phyloP scores from a whole-genome alignment of 768 basidiomycete species.

The Neoboletus magnificus region DNA sequence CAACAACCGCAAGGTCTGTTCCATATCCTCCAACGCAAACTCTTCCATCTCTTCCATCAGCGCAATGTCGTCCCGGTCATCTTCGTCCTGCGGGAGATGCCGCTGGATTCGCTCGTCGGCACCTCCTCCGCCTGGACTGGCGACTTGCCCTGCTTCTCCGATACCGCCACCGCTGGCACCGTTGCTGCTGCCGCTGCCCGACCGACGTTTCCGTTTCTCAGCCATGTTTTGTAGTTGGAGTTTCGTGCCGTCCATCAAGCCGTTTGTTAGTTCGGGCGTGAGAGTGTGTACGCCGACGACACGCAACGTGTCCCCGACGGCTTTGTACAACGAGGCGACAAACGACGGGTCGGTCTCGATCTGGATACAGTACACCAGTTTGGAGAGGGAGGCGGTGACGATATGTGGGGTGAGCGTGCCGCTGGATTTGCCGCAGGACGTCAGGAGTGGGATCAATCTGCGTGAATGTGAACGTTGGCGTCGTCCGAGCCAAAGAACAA shows the following conservation, averaged over 20 bases:
- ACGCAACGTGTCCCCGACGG: constrained; percentile 58
- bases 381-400: constrained; percentile 63
- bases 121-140: background rate
- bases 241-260: constrained; percentile 66
- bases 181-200: no score
- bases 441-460: constrained; percentile 71
- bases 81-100: constrained; percentile 24
- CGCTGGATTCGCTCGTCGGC: background rate
- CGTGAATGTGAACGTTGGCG: no score
- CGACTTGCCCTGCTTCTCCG: background rate
- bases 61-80: constrained; percentile 67
- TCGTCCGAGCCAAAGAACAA: no score
- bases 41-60: constrained; percentile 81
- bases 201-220: constrained; percentile 60
- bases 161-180: background rate
- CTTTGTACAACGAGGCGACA: constrained; percentile 72
- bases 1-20: constrained; percentile 53
- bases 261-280: constrained; percentile 49
- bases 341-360: constrained; percentile 75
- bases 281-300: constrained; percentile 57
- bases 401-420: constrained; percentile 64
- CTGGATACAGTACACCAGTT: constrained; percentile 59
- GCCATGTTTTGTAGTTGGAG: constrained; percentile 67
- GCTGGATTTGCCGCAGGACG: constrained; percentile 64
- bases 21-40: constrained; percentile 78